These are phyloP conservation scores for Hypomontagnella monticulosa DNA, from an alignment of 495 filamentous ascomycete genomes.

Conservation along the genomic window DNA sequence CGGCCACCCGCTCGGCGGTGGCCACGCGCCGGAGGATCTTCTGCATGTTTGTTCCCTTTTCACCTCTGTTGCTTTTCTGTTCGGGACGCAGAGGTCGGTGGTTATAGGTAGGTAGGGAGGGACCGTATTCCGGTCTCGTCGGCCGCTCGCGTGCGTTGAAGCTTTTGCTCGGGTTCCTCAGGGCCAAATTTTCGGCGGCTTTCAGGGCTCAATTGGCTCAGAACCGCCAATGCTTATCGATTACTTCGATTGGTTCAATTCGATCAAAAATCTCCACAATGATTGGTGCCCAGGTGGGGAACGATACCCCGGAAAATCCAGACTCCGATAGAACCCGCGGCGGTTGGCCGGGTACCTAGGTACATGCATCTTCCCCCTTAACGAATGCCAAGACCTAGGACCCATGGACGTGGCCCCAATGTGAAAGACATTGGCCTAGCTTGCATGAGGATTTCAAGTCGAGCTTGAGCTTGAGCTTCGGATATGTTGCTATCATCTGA, in stretches of 20 bases:
- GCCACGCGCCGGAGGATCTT: slow-evolving; percentile 75
- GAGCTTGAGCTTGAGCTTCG: slow-evolving; percentile 25
- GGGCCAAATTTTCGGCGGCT: slow-evolving; percentile 27
- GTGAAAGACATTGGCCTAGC: slow-evolving; percentile 5
- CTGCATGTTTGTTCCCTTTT: slow-evolving; percentile 64
- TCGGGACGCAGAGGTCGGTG: not conserved
- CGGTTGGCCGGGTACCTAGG: too few species aligned
- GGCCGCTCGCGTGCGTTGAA: too few species aligned
- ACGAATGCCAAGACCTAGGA: slow-evolving; percentile 22
- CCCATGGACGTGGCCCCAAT: slow-evolving; percentile 3
- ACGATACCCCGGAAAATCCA: slow-evolving; percentile 27
- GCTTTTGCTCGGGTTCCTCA: not conserved
- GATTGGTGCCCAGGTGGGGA: too few species aligned
- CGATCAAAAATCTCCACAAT: not conserved
- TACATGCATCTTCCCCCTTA: slow-evolving; percentile 1
- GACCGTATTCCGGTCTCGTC: not conserved
- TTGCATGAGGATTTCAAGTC: slow-evolving; percentile 8
- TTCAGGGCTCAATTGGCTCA: slow-evolving; percentile 8
- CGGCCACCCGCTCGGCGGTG: slow-evolving; percentile 71
- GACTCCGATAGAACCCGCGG: slow-evolving; percentile 25
- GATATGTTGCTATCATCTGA: slow-evolving; percentile 3
- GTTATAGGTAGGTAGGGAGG: not conserved
- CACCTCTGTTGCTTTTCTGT: not conserved
- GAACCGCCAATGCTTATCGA: slow-evolving; percentile 7
- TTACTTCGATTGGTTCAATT: slow-evolving; percentile 24